Percentiles rank a stretch among this genome's conserved stretches.
Evolutionary conservation across 805 yeast species (phyloP).

Genomic region (Grigorovia humatica): DNA sequence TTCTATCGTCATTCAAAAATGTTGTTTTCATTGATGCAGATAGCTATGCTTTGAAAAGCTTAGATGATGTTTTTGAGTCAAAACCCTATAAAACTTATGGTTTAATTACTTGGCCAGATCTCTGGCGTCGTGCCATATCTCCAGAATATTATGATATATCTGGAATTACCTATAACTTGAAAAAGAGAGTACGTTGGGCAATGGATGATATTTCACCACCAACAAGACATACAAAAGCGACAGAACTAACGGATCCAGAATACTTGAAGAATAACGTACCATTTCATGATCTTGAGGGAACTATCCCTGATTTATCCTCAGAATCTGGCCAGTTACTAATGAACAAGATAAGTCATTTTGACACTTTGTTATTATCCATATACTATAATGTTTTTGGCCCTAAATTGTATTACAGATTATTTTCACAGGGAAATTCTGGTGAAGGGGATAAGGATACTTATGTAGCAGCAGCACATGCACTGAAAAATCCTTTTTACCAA

Average conservation of each 20-base stretch:
- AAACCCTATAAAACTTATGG: conserved; percentile 41
- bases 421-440: conserved; percentile 66
- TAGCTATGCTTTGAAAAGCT: conserved; percentile 42
- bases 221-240: conserved; percentile 6
- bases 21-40: conserved; percentile 71
- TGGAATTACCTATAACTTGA: conserved; percentile 27
- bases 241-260: conserved; percentile 1
- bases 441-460: conserved; percentile 78
- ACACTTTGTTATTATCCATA: conserved; percentile 46
- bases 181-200: conserved; percentile 26
- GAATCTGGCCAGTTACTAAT: conserved; percentile 65
- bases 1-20: conserved; percentile 68
- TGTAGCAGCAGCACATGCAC: conserved; percentile 52
- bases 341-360: conserved; percentile 48
- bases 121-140: conserved; percentile 60
- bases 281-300: conserved; percentile 51
- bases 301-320: conserved; percentile 56
- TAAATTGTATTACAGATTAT: conserved; percentile 50
- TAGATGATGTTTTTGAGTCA: conserved; percentile 35
- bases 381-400: conserved; percentile 65
- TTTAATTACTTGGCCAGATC: conserved; percentile 65
- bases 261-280: conserved; percentile 25
- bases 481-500: conserved; percentile 43
- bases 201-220: conserved; percentile 19
- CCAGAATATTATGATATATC: conserved; percentile 52